Conservation (phyloP, 352 stramenopile species). For the Pythium dissimile region DNA sequence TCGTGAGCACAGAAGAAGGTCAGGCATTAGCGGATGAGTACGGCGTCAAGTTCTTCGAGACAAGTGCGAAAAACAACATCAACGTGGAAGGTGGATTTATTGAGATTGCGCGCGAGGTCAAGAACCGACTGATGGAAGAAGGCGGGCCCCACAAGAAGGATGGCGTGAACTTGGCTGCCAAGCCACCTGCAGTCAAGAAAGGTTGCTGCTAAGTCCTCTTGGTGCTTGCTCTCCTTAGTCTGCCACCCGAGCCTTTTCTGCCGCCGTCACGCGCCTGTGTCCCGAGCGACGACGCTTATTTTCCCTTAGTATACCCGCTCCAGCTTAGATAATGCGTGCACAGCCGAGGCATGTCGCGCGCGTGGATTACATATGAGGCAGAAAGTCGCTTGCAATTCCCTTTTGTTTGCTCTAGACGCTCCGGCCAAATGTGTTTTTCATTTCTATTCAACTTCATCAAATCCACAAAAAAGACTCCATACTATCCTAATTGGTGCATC, state of each 20-base stretch:
- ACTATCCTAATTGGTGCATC: neutral
- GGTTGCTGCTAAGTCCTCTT: constrained; percentile 67
- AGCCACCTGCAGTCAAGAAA: constrained; percentile 74
- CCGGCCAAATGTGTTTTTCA: constrained; percentile 16
- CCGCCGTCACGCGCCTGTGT: no score
- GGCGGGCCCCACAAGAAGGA: constrained; percentile 85
- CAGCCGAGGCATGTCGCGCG: neutral
- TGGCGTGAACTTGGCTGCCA: constrained; percentile 76
- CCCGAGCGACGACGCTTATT: no score
- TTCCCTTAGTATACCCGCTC: no score
- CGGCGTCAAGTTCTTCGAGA: constrained; percentile 95
- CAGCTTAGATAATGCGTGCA: no score
- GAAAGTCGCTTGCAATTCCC: constrained; percentile 18
- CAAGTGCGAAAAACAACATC: constrained; percentile 95
- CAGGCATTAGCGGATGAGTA: constrained; percentile 94
- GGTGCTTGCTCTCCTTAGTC: neutral
- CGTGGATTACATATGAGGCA: constrained; percentile 16
- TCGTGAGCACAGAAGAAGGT: constrained; percentile 93
- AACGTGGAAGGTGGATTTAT: constrained; percentile 93
- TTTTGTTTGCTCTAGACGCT: constrained; percentile 30
- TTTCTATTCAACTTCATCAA: constrained; percentile 2
- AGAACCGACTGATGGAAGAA: constrained; percentile 88
- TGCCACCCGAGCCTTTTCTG: constrained; percentile 2
- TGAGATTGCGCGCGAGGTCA: constrained; percentile 86
- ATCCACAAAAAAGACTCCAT: neutral